phyloP scores from a whole-genome alignment of 169 alveolate species.

The Plasmodium vivax region DNA sequence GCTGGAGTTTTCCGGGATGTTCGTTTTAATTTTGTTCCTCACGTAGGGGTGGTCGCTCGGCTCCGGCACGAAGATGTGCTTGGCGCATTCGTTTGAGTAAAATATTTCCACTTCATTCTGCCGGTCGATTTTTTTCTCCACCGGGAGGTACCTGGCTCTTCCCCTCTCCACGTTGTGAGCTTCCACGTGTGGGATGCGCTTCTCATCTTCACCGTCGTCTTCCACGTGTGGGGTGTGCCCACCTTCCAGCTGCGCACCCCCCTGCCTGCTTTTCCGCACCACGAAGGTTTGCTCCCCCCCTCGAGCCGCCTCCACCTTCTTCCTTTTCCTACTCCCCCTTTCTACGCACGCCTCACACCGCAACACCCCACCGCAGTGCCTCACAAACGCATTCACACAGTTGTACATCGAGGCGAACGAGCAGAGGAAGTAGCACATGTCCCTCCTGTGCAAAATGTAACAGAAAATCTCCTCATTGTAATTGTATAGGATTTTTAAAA shows the following conservation, averaged over 20 bases:
- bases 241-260: background rate
- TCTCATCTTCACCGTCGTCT: background rate
- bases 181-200: background rate
- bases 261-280: background rate
- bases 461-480: conserved; percentile 53
- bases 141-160: background rate
- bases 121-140: conserved; percentile 27
- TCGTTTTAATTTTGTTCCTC: conserved; percentile 85
- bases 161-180: background rate
- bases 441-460: conserved; percentile 18
- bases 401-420: conserved; percentile 54
- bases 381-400: conserved; percentile 24
- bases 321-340: background rate
- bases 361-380: conserved; percentile 6
- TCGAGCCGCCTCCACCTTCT: background rate
- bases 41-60: conserved; percentile 91
- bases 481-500: conserved; percentile 55
- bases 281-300: background rate
- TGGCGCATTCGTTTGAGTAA: conserved; percentile 79
- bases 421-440: conserved; percentile 41
- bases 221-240: background rate
- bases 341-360: background rate
- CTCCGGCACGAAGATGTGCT: conserved; percentile 91
- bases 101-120: conserved; percentile 32
- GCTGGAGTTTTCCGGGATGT: conserved; percentile 92